A percentile compares a stretch with the other conserved stretches of the same genome.
Evolutionary conservation across 345 rosid genomes (phyloP).

Genomic region (Citrus hindsii): DNA sequence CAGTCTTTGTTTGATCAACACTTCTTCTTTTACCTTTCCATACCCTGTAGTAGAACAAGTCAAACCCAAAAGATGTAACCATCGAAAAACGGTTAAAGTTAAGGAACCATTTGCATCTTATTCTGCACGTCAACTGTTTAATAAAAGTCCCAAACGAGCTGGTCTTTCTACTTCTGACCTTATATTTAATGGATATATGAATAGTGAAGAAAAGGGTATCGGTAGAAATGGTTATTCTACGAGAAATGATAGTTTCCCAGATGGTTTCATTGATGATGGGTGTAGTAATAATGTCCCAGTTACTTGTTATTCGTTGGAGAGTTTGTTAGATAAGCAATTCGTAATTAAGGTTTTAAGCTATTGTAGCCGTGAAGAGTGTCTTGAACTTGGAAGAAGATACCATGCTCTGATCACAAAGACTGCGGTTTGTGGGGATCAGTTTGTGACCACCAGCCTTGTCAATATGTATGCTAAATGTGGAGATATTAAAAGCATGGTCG

Average conservation of each 20-base stretch:
- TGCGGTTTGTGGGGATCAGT: slow-evolving; percentile 19
- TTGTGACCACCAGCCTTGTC: slow-evolving; percentile 27
- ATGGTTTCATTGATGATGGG: background rate
- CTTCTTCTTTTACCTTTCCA: background rate
- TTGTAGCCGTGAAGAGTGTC: slow-evolving; percentile 12
- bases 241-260: background rate
- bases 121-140: slow-evolving; percentile 11
- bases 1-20: background rate
- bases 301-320: background rate
- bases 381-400: slow-evolving; percentile 20
- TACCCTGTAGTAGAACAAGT: background rate
- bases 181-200: background rate
- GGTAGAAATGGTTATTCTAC: background rate
- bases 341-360: slow-evolving; percentile 11
- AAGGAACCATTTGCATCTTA: background rate
- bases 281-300: background rate
- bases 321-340: slow-evolving; percentile 1
- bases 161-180: background rate
- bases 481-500: slow-evolving; percentile 19
- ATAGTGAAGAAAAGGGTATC: background rate
- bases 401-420: slow-evolving; percentile 18
- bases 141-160: slow-evolving; percentile 16
- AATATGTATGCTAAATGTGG: slow-evolving; percentile 31
- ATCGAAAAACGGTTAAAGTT: background rate
- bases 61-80: slow-evolving; percentile 1